phyloP scores from a whole-genome alignment of 2,329 filamentous ascomycete genomes.

The Thelonectria discophora region DNA sequence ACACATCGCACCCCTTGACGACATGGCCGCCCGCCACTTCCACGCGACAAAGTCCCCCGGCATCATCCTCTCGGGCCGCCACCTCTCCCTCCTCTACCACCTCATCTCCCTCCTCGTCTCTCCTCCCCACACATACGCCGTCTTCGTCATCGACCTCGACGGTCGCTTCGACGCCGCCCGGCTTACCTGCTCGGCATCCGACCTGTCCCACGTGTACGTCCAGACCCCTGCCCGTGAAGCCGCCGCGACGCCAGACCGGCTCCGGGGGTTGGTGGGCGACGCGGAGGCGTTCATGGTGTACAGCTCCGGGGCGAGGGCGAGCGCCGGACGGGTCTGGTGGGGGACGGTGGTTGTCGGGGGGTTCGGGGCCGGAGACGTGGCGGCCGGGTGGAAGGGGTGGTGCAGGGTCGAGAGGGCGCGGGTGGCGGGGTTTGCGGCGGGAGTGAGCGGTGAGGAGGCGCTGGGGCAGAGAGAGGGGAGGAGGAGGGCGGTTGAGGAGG shows the following conservation, averaged over 20 bases:
- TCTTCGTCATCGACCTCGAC: constrained; percentile 65
- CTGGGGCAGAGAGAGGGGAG: constrained; percentile 51
- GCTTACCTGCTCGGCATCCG: constrained; percentile 48
- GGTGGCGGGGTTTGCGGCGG: constrained; percentile 50
- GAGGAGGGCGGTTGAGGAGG: constrained; percentile 51
- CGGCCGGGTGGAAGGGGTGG: constrained; percentile 58
- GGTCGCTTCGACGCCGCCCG: constrained; percentile 63
- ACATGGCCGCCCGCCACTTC: constrained; percentile 57
- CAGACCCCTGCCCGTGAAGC: constrained; percentile 50
- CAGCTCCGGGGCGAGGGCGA: constrained; percentile 49
- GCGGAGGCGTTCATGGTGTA: constrained; percentile 63
- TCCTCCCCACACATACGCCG: constrained; percentile 55
- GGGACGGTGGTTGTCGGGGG: constrained; percentile 64
- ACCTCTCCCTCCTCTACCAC: constrained; percentile 64
- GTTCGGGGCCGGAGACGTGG: constrained; percentile 45
- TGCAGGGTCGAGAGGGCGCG: constrained; percentile 58
- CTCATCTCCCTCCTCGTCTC: constrained; percentile 62
- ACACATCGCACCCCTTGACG: constrained; percentile 56
- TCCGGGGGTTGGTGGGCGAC: constrained; percentile 50
- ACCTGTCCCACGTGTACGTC: constrained; percentile 62
- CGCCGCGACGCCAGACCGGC: constrained; percentile 28
- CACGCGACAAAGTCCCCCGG: constrained; percentile 57
- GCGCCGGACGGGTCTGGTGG: constrained; percentile 62
- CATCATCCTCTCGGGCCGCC: constrained; percentile 61
- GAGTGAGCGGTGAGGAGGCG: constrained; percentile 56